Evolutionary conservation across 192 early-diverging fungal species (phyloP), one percentile per base, ranked within the genome.

Genomic region (Paraglomus occultum): DNA sequence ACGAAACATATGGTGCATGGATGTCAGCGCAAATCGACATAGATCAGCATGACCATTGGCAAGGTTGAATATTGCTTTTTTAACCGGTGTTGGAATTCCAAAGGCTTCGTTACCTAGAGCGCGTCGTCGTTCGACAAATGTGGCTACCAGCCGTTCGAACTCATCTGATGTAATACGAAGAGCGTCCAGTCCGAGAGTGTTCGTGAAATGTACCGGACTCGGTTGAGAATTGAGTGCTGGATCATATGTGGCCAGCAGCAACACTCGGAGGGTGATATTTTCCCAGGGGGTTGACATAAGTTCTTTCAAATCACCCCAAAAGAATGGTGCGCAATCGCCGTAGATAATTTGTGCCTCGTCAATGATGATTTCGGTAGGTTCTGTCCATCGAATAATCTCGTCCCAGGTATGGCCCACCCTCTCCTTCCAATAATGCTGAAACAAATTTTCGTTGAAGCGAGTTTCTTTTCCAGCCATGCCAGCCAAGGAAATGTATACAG

Each of bases 321-420:
- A 64, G 47, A n/a, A 49, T 12, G 0, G 2, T 40, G 47, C 22
- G 39, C 22, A 1, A 6, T 50, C 17, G 39, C 12, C 18, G 50
- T 64, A 64, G 2, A 64, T 64, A 15, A 48, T 11, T 22, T 64
- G 62, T 64, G 50, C 47, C n/a, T 62, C 44, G 23, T 62, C 44
- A 6, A 62, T 62, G n/a, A 64, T 49, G 0, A 49, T 15, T 39
- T 49, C 47, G 50, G 23, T 64, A 9, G 47, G 4, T 1, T 49
- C 7, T 64, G 1, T 49, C n/a, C n/a, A n/a, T n/a, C 50, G 4
- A 48, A 11, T 50, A 31, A 64, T 49, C 40, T 64, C 47, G 31
- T 17, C 50, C 62, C 18, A 64, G 22, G 22, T 64, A 31, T 4
- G 14, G 0, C 15, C 8, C 47, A 64, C 45, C 50, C 39, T 8